Conservation (phyloP, 23 red algal genomes). For the Gracilariopsis chorda region DNA sequence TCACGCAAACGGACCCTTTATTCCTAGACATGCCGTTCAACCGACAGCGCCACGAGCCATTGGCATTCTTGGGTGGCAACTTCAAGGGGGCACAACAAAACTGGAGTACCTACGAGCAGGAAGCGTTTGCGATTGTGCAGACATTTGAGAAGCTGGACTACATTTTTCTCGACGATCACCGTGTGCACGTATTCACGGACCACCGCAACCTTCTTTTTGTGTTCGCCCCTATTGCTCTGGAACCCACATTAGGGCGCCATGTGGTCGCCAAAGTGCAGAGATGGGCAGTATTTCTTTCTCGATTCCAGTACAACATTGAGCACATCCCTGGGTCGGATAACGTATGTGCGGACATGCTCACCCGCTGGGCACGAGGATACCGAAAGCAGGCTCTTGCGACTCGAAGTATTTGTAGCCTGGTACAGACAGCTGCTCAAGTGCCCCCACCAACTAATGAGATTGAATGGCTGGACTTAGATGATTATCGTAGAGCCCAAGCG, state of each 20-base stretch:
- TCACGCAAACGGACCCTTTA: background rate
- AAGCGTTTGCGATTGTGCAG: background rate
- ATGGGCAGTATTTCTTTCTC: background rate
- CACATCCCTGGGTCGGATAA: background rate
- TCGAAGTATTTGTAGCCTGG: too few species aligned
- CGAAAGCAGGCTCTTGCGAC: too few species aligned
- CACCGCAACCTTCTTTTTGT: conserved; percentile 14
- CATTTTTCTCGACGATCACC: background rate
- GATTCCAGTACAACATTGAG: conserved; percentile 1
- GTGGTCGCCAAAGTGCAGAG: background rate
- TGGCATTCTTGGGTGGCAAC: background rate
- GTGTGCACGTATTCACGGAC: background rate
- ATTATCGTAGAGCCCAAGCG: too few species aligned
- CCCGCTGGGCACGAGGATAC: background rate
- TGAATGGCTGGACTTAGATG: too few species aligned
- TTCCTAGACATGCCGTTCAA: background rate
- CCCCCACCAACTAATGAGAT: too few species aligned
- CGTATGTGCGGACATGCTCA: conserved; percentile 1
- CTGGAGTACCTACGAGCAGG: background rate
- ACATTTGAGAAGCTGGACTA: conserved; percentile 26
- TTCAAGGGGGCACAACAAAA: background rate
- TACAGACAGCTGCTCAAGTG: too few species aligned
- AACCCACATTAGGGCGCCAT: background rate
- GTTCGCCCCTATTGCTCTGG: background rate
- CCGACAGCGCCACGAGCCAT: background rate